Base-by-base conservation (phyloP, 495 filamentous ascomycete species). In the Staphylotrichum tortipilum region DNA sequence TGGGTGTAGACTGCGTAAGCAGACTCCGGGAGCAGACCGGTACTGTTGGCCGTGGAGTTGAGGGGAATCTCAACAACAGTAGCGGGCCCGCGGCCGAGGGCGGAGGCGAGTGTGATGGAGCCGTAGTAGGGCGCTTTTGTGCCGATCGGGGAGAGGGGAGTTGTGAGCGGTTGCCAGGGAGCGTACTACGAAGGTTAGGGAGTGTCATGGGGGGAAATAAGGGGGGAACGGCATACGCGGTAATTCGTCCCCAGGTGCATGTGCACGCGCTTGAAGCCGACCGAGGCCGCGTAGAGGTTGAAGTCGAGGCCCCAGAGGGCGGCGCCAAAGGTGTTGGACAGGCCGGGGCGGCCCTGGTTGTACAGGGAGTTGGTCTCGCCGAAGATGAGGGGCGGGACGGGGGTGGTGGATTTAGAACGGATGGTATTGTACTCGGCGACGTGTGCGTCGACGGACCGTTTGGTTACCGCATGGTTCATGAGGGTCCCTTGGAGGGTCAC, bases 301-400 rank as follows among this genome's bases (percentile, higher is more conserved):
- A 83, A 86, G 59, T 87, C 81, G 10, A 84, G 58, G 29, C 68
- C 77, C 83, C 83, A 87, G 26, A 86, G 76, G 0, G 83, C 81
- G 11, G 83, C 82, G 38, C 83, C 83, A 62, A 86, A 87, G 3
- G 79, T 70, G 66, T 86, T 83, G 33, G 80, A 83, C 11, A 85
- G 67, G 0, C 81, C 81, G 0, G 78, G 77, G 2, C 68, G 68
- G 47, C 83, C 83, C 66, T 85, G 68, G 62, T 79, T 76, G 64
- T 79, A 82, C 17, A 85, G 71, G 4, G 75, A 79, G 63, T 84
- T 85, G 29, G 72, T 75, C 64, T 86, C 83, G 48, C 82, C 81
- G 11, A 86, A 71, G 50, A 84, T 78, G 55, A 79, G 82, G 7
- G 78, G 75, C 2, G 69, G 70, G 3, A 58, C 58, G 8, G 69